phyloP scores from a whole-genome alignment of 176 grass and related monocot species.

The Dactylis glomerata region DNA sequence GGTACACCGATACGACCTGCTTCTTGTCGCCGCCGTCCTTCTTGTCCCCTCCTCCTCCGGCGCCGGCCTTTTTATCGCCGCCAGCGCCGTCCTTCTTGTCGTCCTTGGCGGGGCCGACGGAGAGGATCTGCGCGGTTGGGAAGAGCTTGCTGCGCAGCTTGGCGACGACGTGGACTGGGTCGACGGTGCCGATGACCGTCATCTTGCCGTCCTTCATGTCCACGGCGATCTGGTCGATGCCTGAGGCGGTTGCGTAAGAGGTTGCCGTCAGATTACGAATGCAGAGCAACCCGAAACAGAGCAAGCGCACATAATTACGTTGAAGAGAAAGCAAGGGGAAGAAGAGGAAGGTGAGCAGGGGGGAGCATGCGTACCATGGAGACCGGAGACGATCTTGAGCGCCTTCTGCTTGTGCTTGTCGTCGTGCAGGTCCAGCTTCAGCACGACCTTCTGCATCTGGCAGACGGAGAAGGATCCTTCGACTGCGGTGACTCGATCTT shows the following conservation, averaged over 20 bases:
- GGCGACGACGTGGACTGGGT: constrained; percentile 35
- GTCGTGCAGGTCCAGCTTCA: constrained; percentile 82
- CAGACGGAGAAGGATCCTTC: no score
- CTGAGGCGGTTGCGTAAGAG: constrained; percentile 29
- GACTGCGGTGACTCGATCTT: no score
- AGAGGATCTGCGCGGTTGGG: not conserved
- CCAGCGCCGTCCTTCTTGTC: not conserved
- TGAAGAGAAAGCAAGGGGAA: no score
- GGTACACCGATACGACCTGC: not conserved
- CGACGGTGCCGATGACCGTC: constrained; percentile 57
- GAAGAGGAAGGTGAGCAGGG: not conserved
- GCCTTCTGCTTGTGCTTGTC: constrained; percentile 76
- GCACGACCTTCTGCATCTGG: constrained; percentile 51
- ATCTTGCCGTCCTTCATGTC: constrained; percentile 70
- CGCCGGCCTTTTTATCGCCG: not conserved
- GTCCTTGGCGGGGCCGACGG: not conserved
- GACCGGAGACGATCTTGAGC: constrained; percentile 56
- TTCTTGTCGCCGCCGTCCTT: not conserved
- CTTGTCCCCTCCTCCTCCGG: not conserved
- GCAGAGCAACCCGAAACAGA: not conserved
- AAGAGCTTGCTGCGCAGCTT: not conserved
- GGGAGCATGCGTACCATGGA: constrained; percentile 39
- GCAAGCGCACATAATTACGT: not conserved
- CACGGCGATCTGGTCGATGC: constrained; percentile 54
- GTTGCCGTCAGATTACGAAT: not conserved